Evolutionary conservation across 306 rosid genomes (phyloP).

Genomic region (Vigna unguiculata): DNA sequence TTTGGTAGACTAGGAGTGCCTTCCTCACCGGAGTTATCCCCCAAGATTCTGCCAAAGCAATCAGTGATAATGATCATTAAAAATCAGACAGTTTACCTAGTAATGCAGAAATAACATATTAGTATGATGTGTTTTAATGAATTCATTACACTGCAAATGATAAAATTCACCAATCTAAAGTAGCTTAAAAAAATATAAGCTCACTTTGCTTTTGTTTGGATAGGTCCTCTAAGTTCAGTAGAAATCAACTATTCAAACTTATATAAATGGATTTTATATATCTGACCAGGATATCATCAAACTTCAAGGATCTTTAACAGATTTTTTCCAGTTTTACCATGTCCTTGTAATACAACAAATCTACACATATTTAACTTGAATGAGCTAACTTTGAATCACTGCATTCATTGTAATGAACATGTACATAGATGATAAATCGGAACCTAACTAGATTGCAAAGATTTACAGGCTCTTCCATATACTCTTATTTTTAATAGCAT

Average conservation of each 20-base stretch:
- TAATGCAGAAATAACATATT: conserved; percentile 20
- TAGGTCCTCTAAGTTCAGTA: conserved; percentile 26
- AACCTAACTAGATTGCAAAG: conserved; percentile 13
- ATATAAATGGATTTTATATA: conserved; percentile 8
- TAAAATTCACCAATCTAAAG: not conserved
- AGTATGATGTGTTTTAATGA: not conserved
- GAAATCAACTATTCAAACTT: conserved; percentile 27
- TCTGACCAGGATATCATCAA: conserved; percentile 26
- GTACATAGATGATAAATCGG: not conserved
- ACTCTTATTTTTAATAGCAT: conserved; percentile 9
- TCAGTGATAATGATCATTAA: conserved; percentile 13
- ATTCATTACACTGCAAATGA: conserved; percentile 26
- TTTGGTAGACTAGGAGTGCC: conserved; percentile 56
- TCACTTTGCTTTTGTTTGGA: conserved; percentile 32
- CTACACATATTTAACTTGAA: conserved; percentile 19
- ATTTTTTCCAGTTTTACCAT: conserved; percentile 17
- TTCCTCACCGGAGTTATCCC: conserved; percentile 45
- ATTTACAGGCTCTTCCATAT: conserved; percentile 20
- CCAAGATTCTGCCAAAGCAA: conserved; percentile 58
- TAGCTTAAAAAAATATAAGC: not conserved
- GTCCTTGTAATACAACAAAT: not conserved
- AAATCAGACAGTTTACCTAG: not conserved
- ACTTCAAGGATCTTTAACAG: not conserved
- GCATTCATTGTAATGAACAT: conserved; percentile 1
- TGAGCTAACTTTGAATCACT: conserved; percentile 1